These are phyloP conservation scores for Mortierella sp. DNA, from an alignment of 371 early-diverging fungal genomes.

Conservation along the genomic window DNA sequence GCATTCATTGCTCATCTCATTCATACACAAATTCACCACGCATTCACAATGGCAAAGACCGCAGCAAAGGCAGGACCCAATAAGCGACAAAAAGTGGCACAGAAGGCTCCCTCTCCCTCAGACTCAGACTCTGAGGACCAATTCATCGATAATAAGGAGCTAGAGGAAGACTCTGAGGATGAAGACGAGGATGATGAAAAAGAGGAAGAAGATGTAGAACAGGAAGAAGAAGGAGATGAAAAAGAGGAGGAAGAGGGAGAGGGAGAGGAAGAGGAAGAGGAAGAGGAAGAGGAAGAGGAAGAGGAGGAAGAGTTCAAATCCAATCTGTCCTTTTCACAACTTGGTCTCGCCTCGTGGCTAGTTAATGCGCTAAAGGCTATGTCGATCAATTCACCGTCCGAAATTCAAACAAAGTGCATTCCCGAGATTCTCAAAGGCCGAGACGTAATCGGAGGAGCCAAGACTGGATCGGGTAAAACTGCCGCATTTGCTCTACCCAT, in stretches of 20 bases:
- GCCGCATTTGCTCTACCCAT: constrained; percentile 99
- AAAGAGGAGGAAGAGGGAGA: constrained; percentile 14
- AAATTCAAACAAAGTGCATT: constrained; percentile 94
- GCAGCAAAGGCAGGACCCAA: constrained; percentile 15
- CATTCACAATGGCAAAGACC: constrained; percentile 20
- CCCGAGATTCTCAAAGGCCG: constrained; percentile 79
- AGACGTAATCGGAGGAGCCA: constrained; percentile 97
- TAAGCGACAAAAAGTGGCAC: constrained; percentile 18
- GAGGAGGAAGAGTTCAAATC: constrained; percentile 46
- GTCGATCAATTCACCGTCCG: constrained; percentile 91
- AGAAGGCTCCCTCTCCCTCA: neutral
- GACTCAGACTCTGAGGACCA: neutral
- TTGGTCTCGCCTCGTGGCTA: constrained; percentile 89
- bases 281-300: constrained; percentile 28
- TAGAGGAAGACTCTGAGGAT: constrained; percentile 1
- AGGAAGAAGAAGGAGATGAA: constrained; percentile 13
- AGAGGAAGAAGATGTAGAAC: constrained; percentile 7
- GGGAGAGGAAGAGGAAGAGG: constrained; percentile 15
- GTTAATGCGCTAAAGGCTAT: constrained; percentile 80
- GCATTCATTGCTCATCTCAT: neutral
- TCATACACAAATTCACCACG: neutral
- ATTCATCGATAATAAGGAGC: neutral
- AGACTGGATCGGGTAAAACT: constrained; percentile 99
- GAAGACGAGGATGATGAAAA: constrained; percentile 19
- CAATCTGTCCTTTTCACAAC: constrained; percentile 61